Conservation (phyloP, 768 basidiomycete species). For the Amyloporia xantha region DNA sequence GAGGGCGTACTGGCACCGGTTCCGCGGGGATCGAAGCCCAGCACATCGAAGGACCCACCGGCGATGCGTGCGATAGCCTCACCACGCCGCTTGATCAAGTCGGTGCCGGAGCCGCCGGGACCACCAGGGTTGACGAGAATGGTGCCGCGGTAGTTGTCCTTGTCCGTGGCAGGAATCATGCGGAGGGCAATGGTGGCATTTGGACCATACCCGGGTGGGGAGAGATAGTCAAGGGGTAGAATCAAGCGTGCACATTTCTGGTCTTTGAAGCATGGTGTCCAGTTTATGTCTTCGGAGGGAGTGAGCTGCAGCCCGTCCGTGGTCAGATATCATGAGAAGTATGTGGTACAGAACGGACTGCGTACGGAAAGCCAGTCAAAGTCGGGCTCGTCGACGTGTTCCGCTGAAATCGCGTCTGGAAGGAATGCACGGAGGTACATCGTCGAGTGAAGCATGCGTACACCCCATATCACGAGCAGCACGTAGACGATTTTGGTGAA, state of each 20-base stretch:
- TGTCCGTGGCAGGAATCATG: constrained; percentile 3
- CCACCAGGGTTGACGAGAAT: constrained; percentile 12
- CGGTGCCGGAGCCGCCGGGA: constrained; percentile 8
- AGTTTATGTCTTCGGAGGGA: constrained; percentile 6
- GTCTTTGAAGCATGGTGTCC: constrained; percentile 9
- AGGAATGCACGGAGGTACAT: no score
- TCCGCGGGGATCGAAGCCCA: constrained; percentile 18
- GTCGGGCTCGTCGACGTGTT: neutral
- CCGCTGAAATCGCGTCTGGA: neutral
- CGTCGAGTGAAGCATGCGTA: neutral
- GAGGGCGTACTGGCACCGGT: constrained; percentile 15
- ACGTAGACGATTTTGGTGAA: neutral
- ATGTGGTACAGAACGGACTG: neutral
- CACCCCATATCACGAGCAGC: neutral
- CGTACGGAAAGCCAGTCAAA: constrained; percentile 2
- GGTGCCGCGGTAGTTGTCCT: constrained; percentile 3
- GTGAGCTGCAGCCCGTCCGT: neutral
- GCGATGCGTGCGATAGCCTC: constrained; percentile 7
- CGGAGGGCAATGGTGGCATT: constrained; percentile 9
- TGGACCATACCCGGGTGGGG: neutral
- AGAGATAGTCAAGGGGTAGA: constrained; percentile 8
- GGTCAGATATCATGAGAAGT: neutral
- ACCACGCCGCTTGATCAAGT: constrained; percentile 4
- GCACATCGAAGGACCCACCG: constrained; percentile 13
- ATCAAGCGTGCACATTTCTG: constrained; percentile 14